Percentiles rank a stretch among this genome's conserved stretches.
These are phyloP conservation scores for Coniochaeta sp. DNA, from an alignment of 2,329 filamentous ascomycete genomes.

Conservation along the genomic window DNA sequence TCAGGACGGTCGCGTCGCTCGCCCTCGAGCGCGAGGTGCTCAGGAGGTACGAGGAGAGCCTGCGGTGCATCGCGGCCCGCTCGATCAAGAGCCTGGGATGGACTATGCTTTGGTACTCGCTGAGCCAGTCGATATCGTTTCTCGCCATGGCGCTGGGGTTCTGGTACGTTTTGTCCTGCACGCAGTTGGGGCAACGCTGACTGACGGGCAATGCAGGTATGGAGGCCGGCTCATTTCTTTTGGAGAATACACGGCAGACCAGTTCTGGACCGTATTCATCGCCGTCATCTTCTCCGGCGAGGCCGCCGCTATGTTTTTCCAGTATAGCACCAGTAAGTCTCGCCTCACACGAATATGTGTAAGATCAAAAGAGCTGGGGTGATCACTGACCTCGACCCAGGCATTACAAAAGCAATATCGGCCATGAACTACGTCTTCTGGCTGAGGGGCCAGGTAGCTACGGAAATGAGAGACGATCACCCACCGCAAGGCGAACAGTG, in stretches of 20 bases:
- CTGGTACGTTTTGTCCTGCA: constrained; percentile 16
- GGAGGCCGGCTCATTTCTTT: constrained; percentile 30
- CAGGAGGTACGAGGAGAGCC: constrained; percentile 19
- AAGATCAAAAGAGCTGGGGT: not conserved
- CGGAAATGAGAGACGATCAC: constrained; percentile 9
- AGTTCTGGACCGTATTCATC: constrained; percentile 45
- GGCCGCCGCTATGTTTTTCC: constrained; percentile 31
- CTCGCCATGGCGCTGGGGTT: constrained; percentile 8
- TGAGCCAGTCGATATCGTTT: constrained; percentile 29
- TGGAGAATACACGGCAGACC: constrained; percentile 35
- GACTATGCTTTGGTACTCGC: constrained; percentile 33
- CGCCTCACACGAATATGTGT: no score
- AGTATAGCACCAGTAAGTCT: constrained; percentile 35
- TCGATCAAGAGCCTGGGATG: constrained; percentile 20
- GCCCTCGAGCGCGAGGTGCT: constrained; percentile 14
- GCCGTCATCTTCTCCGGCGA: constrained; percentile 39
- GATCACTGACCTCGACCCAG: not conserved
- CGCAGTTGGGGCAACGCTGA: no score
- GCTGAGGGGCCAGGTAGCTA: constrained; percentile 20
- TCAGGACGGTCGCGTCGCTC: constrained; percentile 12
- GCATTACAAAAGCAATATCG: constrained; percentile 38
- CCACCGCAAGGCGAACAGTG: not conserved
- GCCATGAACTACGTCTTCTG: constrained; percentile 42
- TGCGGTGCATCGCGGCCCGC: constrained; percentile 6
- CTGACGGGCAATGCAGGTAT: not conserved